Evolutionary conservation across 1,284 basidiomycete genomes (phyloP), one percentile per base, ranked within the genome.

Genomic region (Microbotryum saponariae): DNA sequence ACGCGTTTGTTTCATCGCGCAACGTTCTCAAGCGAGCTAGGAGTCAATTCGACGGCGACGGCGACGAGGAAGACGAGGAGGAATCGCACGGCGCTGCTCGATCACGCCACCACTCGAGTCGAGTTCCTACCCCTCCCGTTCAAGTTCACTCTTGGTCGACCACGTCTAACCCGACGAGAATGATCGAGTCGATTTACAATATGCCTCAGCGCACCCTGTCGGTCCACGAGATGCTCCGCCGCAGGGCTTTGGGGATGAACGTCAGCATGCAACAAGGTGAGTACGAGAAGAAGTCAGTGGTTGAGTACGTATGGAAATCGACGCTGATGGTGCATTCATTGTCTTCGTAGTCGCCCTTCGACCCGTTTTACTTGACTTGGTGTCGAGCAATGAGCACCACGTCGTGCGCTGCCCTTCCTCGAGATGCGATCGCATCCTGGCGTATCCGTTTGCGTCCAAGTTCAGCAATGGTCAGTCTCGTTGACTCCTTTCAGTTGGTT

Each of bases 371-470:
- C 44, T 37, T 33, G 68, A 66, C 8, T 60, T 69, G 44, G 64
- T 68, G 4, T 70, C 68, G n/a, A 65, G 64, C 53, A 65, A 72
- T 55, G 63, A 65, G 46, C 46, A 48, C 18, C 69, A 72, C 27
- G 67, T 71, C 33, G 60, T 62, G 23, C 52, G 69, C 16, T 63
- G 65, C 46, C 60, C 62, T 2, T 71, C 70, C 3, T 16, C 47
- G 2, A 55, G 60, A 9, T 16, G 45, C 9, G 20, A 55, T 18
- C 59, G 70, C 3, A 58, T 61, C 50, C 69, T 64, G 51, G 67
- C 71, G 2, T 68, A 68, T 18, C 71, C 71, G 0, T 72, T 72
- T 47, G 67, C 70, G 7, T 56, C 67, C 44, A 64, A 60, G 8
- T 71, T 63, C 56, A 58, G 61, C 42, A 56, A 69, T n/a, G 61